Percentiles rank a stretch among this genome's conserved stretches.
Conservation (phyloP, 352 stramenopile genomes). For the Blastocystis sp. region DNA sequence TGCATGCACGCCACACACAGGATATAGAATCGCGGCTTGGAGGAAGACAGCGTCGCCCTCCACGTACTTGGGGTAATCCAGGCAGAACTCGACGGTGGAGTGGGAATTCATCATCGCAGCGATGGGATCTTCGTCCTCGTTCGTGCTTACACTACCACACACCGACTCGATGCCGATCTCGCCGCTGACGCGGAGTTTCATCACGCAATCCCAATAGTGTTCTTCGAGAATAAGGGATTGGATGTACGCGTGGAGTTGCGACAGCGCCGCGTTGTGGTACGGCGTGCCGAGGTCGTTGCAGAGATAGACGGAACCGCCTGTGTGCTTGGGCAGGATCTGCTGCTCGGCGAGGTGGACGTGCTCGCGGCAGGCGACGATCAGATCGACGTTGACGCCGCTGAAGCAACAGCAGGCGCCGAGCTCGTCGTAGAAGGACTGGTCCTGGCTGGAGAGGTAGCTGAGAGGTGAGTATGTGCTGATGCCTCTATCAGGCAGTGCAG, state of each 20-base stretch:
- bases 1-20: neutral
- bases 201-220: slow-evolving; percentile 32
- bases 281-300: neutral
- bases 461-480: neutral
- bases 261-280: neutral
- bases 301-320: slow-evolving; percentile 16
- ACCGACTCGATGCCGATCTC: slow-evolving; percentile 3
- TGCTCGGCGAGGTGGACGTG: slow-evolving; percentile 67
- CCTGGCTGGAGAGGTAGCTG: slow-evolving; percentile 37
- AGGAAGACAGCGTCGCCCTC: neutral
- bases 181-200: slow-evolving; percentile 31
- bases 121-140: slow-evolving; percentile 36
- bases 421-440: slow-evolving; percentile 44
- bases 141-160: neutral
- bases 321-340: neutral
- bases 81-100: slow-evolving; percentile 16
- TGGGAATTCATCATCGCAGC: neutral
- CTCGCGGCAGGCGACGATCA: neutral
- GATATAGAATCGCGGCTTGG: slow-evolving; percentile 42
- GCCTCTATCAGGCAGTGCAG: neutral
- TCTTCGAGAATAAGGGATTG: slow-evolving; percentile 27
- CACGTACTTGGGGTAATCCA: slow-evolving; percentile 64
- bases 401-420: neutral
- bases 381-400: neutral
- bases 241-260: slow-evolving; percentile 47